Evolutionary conservation across 2,329 filamentous ascomycete genomes (phyloP), one percentile per base, ranked within the genome.

Genomic region (Diaporthe sp.): DNA sequence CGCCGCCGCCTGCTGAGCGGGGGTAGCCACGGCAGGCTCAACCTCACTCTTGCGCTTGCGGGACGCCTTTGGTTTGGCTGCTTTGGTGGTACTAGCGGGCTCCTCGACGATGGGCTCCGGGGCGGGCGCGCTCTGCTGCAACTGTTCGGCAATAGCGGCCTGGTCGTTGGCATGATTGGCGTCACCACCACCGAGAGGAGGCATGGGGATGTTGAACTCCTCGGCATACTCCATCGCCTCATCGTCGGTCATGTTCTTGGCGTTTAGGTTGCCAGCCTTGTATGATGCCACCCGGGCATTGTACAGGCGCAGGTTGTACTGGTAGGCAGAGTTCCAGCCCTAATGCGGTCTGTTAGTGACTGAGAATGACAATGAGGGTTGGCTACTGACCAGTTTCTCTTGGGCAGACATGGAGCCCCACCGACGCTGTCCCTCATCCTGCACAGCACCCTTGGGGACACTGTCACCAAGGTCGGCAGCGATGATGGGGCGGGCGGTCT

Each of bases 401-500:
- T 87, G 85, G 2, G 92, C 89, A 9, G 88, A 87, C 93, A 98
- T 95, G 78, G 91, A 90, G 77, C 92, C 90, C 96, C 96, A 98
- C 81, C 96, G 91, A 80, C 92, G 92, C 82, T 95, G 96, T 55
- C 95, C 95, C 85, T 98, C 95, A 76, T 94, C 92, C 82, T 95
- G 94, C 67, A 98, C 94, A 75, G 96, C 95, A 81, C 95, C 95
- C 83, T 96, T 96, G 83, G 94, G 93, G 10, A 93, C 92, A 76
- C 92, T 89, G n/a, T 91, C 83, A 31, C 94, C 94, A 15, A 98
- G 90, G 80, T 97, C 95, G 46, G 88, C 89, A 75, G 94, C 93
- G 79, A 98, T 97, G 82, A 94, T 93, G 71, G 92, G 90, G 68
- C 97, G 94, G 78, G 95, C 95, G 78, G 94, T 93, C 84, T 97